Evolutionary conservation across 164 flowering plant species (phyloP).

Genomic region (Buxus sempervirens): DNA sequence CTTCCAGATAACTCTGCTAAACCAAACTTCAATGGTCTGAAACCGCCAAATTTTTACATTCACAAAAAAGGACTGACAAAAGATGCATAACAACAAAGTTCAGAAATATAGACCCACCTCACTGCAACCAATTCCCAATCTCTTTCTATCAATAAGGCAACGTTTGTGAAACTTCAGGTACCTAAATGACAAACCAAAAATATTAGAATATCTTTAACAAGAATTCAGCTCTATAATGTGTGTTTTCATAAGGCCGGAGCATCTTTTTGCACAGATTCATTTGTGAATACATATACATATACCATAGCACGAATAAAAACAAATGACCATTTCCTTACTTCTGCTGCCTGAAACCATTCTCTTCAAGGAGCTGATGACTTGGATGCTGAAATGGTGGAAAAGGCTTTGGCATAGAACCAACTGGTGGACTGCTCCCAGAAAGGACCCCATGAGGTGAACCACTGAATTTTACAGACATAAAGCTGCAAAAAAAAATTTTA

Average conservation of each 20-base stretch:
- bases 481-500: constrained; percentile 33
- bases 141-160: constrained; percentile 84
- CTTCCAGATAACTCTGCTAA: not conserved
- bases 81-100: not conserved
- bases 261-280: too few species aligned
- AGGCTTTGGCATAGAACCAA: constrained; percentile 86
- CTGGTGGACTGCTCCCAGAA: constrained; percentile 84
- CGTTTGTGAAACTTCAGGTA: constrained; percentile 80
- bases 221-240: too few species aligned
- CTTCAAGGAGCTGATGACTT: constrained; percentile 91
- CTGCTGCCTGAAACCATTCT: constrained; percentile 92
- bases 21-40: not conserved
- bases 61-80: not conserved
- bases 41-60: not conserved
- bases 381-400: constrained; percentile 98
- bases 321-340: constrained; percentile 44
- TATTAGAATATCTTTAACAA: not conserved
- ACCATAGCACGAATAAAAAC: not conserved
- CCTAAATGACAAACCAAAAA: constrained; percentile 38
- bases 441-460: constrained; percentile 66
- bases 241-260: too few species aligned
- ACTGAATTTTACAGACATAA: constrained; percentile 68
- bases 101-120: constrained; percentile 47
- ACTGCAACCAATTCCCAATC: constrained; percentile 90
- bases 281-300: not conserved